phyloP scores from a whole-genome alignment of 2,329 filamentous ascomycete genomes.

The Fusarium brevicatenulatum region DNA sequence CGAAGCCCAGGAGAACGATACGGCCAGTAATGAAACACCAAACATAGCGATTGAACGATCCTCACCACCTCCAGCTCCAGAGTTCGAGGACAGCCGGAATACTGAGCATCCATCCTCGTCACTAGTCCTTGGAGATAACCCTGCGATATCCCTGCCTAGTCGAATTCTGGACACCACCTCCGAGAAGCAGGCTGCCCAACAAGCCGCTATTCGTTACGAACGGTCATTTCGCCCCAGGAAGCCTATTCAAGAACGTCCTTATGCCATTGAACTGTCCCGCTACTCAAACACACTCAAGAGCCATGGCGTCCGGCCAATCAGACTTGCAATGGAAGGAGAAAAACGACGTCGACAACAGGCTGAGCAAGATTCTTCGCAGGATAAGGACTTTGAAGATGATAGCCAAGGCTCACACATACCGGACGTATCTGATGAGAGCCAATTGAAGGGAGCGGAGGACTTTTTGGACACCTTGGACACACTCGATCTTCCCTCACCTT shows the following conservation, averaged over 20 bases:
- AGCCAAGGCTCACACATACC: slow-evolving; percentile 55
- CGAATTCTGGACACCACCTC: slow-evolving; percentile 25
- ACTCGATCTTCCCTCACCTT: slow-evolving; percentile 44
- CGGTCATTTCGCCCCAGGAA: slow-evolving; percentile 68
- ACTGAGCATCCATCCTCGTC: background rate
- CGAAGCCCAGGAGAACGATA: slow-evolving; percentile 1
- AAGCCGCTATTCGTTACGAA: slow-evolving; percentile 50
- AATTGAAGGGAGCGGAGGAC: slow-evolving; percentile 37
- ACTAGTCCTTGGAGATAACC: background rate
- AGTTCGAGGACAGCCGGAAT: slow-evolving; percentile 21
- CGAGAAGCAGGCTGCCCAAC: slow-evolving; percentile 40
- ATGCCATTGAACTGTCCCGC: slow-evolving; percentile 64
- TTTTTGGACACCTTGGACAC: slow-evolving; percentile 33
- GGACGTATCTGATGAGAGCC: slow-evolving; percentile 51
- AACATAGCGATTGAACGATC: slow-evolving; percentile 51
- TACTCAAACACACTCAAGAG: slow-evolving; percentile 64
- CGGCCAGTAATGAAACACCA: slow-evolving; percentile 49
- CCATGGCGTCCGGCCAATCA: slow-evolving; percentile 64
- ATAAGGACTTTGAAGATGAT: slow-evolving; percentile 63
- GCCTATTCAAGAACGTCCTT: slow-evolving; percentile 70
- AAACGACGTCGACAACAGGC: slow-evolving; percentile 52
- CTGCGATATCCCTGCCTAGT: slow-evolving; percentile 18
- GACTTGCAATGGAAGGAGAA: slow-evolving; percentile 50
- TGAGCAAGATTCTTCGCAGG: slow-evolving; percentile 58
- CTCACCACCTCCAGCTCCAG: slow-evolving; percentile 46